Percentiles rank a stretch among this genome's conserved stretches.
Evolutionary conservation across 345 rosid species (phyloP).

Genomic region (Kandelia obovata): DNA sequence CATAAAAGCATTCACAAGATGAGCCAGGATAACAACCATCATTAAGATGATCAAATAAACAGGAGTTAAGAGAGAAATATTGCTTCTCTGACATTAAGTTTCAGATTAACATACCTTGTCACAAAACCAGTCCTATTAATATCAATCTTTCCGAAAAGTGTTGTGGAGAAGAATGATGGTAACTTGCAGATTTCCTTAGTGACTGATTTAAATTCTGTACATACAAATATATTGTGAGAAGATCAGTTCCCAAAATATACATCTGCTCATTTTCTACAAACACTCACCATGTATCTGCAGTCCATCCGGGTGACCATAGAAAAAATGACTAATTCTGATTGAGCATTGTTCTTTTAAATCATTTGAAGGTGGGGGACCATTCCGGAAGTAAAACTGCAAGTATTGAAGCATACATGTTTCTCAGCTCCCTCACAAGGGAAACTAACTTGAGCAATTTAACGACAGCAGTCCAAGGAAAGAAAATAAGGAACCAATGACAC

Average conservation of each 20-base stretch:
- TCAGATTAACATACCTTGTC: constrained; percentile 50
- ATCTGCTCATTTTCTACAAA: background rate
- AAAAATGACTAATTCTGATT: constrained; percentile 64
- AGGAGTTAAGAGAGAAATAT: background rate
- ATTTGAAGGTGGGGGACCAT: constrained; percentile 82
- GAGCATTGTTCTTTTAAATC: constrained; percentile 74
- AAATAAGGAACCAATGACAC: background rate
- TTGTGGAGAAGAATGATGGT: constrained; percentile 74
- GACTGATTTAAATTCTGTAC: constrained; percentile 69
- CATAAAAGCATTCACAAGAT: background rate
- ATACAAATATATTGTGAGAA: constrained; percentile 5
- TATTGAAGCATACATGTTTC: constrained; percentile 9
- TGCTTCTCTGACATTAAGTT: background rate
- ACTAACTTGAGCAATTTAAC: background rate
- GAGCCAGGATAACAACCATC: background rate
- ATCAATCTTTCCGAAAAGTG: constrained; percentile 76
- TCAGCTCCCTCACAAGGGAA: background rate
- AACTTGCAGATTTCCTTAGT: constrained; percentile 89
- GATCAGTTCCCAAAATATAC: constrained; percentile 7
- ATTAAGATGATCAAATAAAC: background rate
- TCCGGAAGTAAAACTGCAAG: constrained; percentile 86
- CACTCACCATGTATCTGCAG: constrained; percentile 62
- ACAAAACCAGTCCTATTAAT: constrained; percentile 51
- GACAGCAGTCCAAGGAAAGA: background rate
- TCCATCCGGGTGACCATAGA: constrained; percentile 67